Base-by-base conservation (phyloP, 768 basidiomycete genomes). In the Cubamyces sp. region DNA sequence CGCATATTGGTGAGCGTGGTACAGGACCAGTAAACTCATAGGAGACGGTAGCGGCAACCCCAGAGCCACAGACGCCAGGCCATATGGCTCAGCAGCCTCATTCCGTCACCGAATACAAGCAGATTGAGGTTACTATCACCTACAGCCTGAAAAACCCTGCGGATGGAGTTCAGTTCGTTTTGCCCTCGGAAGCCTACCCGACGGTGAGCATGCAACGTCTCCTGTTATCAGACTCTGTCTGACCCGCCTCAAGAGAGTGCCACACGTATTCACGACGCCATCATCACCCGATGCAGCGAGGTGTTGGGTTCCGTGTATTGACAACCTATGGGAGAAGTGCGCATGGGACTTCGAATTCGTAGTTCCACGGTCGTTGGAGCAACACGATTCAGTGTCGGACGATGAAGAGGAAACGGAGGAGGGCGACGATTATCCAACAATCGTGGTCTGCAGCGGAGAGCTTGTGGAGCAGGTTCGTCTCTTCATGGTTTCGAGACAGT, bases 261-360 rank as follows among this genome's bases (percentile, higher is more conserved):
- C 96, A 50, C 97, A 98, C 76, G 89, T 90, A 47, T 98, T 90
- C 70, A 94, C 95, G 3, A 90, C 88, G 4, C 88, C 94, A 0
- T 90, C 92, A 0, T 89, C 88, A 8, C 88, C 94, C 6, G 93
- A 96, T 71, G 83, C 93, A 18, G 95, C 96, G n/a, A 82, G 97
- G 70, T 95, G 93, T 69, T 99, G 97, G 97, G 88, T 98, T n/a
- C 97, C 97, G 15, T 99, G 97, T 69, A 75, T 98, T 19, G 97
- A 99, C 74, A 92, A 86, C 68, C 75, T 94, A 21, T 96, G 94
- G 92, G 96, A 97, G 75, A 89, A 93, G 69, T 97, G 92, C 68
- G 96, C 96, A 7, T 99, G 97, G 97, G 97, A 99, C 70, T 90
- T 98, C 60, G 94, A 98, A 74, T 93, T 97, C 73, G 86, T 97